Evolutionary conservation across 2,329 filamentous ascomycete genomes (phyloP), one percentile per base, ranked within the genome.

Genomic region (Trichoderma simmonsii): DNA sequence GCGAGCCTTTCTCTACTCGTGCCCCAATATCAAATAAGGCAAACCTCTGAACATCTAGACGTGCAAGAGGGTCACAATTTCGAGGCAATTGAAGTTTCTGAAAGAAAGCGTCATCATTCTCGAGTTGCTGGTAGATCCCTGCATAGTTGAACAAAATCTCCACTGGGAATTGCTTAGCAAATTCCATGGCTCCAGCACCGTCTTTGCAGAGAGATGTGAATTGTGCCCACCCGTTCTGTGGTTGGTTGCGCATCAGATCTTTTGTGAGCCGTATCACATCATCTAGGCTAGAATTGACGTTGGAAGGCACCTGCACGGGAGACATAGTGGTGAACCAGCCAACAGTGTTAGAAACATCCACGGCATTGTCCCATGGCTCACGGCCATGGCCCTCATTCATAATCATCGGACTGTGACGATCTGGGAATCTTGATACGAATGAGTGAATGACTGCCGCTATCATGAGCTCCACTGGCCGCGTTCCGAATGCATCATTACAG

Each of bases 241-340:
- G 30, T 30, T 63, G 24, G 15, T 48, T 39, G 21, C 43, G 61
- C 11, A 21, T 26, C 14, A 36, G n/a, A 32, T 59, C 56, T 59
- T 48, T 70, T 43, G 57, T 26, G 21, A 24, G 18, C 15, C 24
- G 21, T 21, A 60, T 32, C 15, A 21, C 43, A 18, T 60, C 21
- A 15, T 65, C 7, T 24, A 71, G 15, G 59, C 43, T 39, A n/a
- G 26, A 30, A 9, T 30, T 39, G 6, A 51, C 63, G 24, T 24
- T 26, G 14, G 14, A 28, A 24, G 64, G 8, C 6, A 74, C 60
- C 12, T 71, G 62, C 15, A 79, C 71, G 0, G 80, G 80, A 30
- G 64, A 77, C 30, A 82, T 74, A 1, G 77, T 78, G 0, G 80
- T 80, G 71, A 82, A 82, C 80, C 80, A 82, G 4, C 81, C 81